Percentiles rank a stretch among this genome's conserved stretches.
Conservation (phyloP, 2,329 filamentous ascomycete genomes). For the Metarhizium robertsii region DNA sequence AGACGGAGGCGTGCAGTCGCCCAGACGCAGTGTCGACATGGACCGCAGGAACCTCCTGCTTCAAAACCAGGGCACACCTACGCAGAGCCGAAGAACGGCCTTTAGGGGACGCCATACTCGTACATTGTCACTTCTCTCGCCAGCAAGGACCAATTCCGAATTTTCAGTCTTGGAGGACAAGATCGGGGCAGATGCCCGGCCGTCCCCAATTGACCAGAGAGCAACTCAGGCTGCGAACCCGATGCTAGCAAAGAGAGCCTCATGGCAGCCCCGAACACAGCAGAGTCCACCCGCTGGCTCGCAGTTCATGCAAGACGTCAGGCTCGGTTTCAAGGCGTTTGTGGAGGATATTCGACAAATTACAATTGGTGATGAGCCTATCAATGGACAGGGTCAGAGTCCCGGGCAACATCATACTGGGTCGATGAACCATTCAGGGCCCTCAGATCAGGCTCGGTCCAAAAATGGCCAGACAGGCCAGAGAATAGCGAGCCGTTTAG, state of each 20-base stretch:
- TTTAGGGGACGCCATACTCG: slow-evolving; percentile 58
- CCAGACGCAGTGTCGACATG: slow-evolving; percentile 47
- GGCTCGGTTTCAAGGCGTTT: slow-evolving; percentile 85
- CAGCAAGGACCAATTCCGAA: slow-evolving; percentile 35
- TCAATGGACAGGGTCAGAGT: slow-evolving; percentile 38
- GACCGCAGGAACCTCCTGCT: slow-evolving; percentile 66
- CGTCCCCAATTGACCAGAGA: slow-evolving; percentile 21
- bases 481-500: slow-evolving; percentile 32
- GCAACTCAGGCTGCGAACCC: slow-evolving; percentile 27
- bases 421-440: slow-evolving; percentile 8
- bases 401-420: slow-evolving; percentile 1
- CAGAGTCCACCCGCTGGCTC: slow-evolving; percentile 43
- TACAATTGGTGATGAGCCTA: slow-evolving; percentile 87
- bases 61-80: slow-evolving; percentile 33
- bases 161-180: slow-evolving; percentile 34
- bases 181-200: slow-evolving; percentile 16
- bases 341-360: slow-evolving; percentile 92
- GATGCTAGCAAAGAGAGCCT: slow-evolving; percentile 44
- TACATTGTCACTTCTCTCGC: slow-evolving; percentile 75
- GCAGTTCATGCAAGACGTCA: slow-evolving; percentile 83
- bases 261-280: slow-evolving; percentile 46
- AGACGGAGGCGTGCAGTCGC: slow-evolving; percentile 23
- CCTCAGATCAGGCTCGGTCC: slow-evolving; percentile 36
- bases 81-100: slow-evolving; percentile 45
- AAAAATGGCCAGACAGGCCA: slow-evolving; percentile 31